A percentile compares a stretch with the other conserved stretches of the same genome.
Evolutionary conservation across 345 rosid genomes (phyloP).

Genomic region (Brassica cretica): DNA sequence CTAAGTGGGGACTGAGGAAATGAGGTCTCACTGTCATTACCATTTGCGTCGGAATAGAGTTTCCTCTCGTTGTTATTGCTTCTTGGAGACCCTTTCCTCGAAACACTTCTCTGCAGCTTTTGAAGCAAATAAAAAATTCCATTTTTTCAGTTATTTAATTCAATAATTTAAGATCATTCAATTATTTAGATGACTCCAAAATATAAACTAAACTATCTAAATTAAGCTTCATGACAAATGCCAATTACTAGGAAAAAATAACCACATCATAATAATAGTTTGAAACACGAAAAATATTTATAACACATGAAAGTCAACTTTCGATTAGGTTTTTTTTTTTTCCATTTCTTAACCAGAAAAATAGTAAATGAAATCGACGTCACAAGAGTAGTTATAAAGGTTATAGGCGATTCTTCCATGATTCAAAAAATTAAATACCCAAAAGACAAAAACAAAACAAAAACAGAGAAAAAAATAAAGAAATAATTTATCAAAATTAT

Average conservation of each 20-base stretch:
- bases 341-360: neutral
- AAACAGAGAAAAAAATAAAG: neutral
- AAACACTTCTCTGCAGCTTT: conserved; percentile 72
- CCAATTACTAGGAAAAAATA: conserved; percentile 13
- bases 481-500: neutral
- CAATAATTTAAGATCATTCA: neutral
- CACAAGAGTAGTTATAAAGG: conserved; percentile 1
- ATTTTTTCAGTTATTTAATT: neutral
- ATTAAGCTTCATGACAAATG: conserved; percentile 25
- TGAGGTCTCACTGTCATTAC: conserved; percentile 46
- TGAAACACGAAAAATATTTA: neutral
- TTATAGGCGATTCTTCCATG: conserved; percentile 25
- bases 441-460: neutral
- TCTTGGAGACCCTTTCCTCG: conserved; percentile 65
- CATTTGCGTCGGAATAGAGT: conserved; percentile 40
- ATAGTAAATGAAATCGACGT: conserved; percentile 26
- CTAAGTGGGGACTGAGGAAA: conserved; percentile 57
- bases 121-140: neutral
- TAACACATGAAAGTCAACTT: conserved; percentile 27
- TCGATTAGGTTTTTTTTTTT: neutral
- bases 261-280: conserved; percentile 11
- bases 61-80: conserved; percentile 55
- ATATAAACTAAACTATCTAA: conserved; percentile 14
- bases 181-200: conserved; percentile 13
- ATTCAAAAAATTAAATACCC: conserved; percentile 25